phyloP scores from a whole-genome alignment of 164 flowering plant species.

The Vitis rotundifolia region DNA sequence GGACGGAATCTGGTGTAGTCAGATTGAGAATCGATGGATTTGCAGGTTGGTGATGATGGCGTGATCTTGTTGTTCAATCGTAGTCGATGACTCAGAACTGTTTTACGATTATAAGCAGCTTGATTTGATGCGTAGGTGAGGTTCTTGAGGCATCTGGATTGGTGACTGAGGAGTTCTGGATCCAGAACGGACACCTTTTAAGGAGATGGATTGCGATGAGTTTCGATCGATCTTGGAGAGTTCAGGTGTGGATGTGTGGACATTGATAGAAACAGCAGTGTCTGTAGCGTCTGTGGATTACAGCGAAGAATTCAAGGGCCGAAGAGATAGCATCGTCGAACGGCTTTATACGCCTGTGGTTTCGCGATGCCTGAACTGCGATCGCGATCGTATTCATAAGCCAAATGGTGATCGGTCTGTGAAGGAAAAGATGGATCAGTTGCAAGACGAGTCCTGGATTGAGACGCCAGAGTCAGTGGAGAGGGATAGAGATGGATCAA shows the following conservation, averaged over 20 bases:
- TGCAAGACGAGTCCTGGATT: constrained; percentile 9
- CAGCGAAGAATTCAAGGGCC: constrained; percentile 55
- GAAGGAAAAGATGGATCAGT: constrained; percentile 19
- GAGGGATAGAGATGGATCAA: constrained; percentile 45
- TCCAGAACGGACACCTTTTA: no score
- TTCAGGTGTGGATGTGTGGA: constrained; percentile 77
- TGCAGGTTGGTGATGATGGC: no score
- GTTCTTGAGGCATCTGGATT: not conserved
- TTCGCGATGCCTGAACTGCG: constrained; percentile 47
- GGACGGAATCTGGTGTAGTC: no score
- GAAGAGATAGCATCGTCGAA: constrained; percentile 82
- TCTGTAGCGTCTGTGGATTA: constrained; percentile 65
- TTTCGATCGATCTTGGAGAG: constrained; percentile 60
- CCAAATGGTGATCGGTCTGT: constrained; percentile 14
- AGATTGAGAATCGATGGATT: no score
- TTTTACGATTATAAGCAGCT: no score
- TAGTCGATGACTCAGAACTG: no score
- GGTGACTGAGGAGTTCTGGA: no score
- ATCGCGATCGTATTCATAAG: constrained; percentile 4
- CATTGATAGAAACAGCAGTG: constrained; percentile 81
- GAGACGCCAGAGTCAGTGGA: constrained; percentile 9
- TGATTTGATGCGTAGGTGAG: no score
- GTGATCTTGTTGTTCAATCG: no score
- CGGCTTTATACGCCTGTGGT: constrained; percentile 38
- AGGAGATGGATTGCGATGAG: constrained; percentile 79